These are phyloP conservation scores for Pseudopyrenochaeta lycopersici DNA, from an alignment of 2,329 filamentous ascomycete species.

Conservation along the genomic window DNA sequence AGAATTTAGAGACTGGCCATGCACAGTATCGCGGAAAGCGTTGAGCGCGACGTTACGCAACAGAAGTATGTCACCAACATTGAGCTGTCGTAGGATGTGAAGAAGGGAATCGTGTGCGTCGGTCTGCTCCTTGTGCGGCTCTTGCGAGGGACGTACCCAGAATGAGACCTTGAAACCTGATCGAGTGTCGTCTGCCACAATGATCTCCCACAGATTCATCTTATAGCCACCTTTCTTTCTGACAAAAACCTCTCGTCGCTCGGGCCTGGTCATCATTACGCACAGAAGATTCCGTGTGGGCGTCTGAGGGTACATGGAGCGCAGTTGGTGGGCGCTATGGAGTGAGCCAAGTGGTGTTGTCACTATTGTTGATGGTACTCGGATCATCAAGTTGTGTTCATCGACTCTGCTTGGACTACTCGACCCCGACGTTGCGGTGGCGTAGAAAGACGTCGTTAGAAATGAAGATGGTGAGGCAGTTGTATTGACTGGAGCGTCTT, in stretches of 20 bases:
- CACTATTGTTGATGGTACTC: conserved; percentile 39
- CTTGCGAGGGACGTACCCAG: conserved; percentile 68
- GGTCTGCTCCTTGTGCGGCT: conserved; percentile 18
- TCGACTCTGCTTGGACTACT: conserved; percentile 32
- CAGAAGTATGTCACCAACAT: conserved; percentile 79
- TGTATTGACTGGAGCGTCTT: conserved; percentile 31
- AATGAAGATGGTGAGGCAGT: conserved; percentile 45
- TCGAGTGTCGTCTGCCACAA: conserved; percentile 83
- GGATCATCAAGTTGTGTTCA: conserved; percentile 10
- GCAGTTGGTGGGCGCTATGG: conserved; percentile 72
- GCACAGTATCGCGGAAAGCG: conserved; percentile 78
- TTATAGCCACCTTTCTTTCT: conserved; percentile 68
- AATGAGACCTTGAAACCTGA: conserved; percentile 84
- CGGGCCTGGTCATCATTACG: conserved; percentile 76
- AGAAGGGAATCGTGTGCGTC: conserved; percentile 48
- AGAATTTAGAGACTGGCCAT: conserved; percentile 81
- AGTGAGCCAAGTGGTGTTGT: conserved; percentile 74
- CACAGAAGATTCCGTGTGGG: conserved; percentile 85
- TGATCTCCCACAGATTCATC: conserved; percentile 48
- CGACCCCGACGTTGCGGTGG: conserved; percentile 35
- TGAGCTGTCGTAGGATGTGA: conserved; percentile 58
- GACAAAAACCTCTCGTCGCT: conserved; percentile 73
- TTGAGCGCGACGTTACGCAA: conserved; percentile 81
- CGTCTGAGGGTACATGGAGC: conserved; percentile 77
- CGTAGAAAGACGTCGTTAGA: conserved; percentile 48